Conservation (phyloP, 176 grass and related monocot genomes). For the Cenchrus purpureus region DNA sequence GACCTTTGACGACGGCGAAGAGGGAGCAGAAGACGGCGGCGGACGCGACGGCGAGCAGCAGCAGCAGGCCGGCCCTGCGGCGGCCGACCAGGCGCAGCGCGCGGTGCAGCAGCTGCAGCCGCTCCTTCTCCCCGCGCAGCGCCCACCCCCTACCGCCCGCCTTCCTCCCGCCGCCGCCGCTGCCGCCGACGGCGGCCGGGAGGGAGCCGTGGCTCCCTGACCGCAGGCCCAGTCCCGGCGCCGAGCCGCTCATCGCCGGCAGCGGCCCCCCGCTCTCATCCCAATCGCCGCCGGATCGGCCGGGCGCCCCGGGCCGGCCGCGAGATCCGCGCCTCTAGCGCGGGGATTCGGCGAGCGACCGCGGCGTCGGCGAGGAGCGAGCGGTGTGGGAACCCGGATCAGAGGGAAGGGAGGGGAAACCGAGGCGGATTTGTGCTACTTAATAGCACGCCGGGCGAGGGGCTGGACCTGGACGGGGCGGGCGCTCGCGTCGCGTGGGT, state of each 20-base stretch:
- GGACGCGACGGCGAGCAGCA: conserved; percentile 70
- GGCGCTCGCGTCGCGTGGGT: no score
- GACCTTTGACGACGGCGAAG: conserved; percentile 78
- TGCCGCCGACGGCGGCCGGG: neutral
- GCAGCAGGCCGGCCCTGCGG: conserved; percentile 73
- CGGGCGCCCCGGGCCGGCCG: neutral
- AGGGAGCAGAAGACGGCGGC: conserved; percentile 71
- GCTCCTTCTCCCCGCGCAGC: conserved; percentile 66
- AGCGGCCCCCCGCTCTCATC: conserved; percentile 36
- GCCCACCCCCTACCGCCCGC: conserved; percentile 22
- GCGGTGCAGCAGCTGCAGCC: conserved; percentile 63
- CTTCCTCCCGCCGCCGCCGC: conserved; percentile 13
- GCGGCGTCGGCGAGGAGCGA: neutral
- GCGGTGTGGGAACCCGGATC: neutral
- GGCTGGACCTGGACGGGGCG: rapidly evolving
- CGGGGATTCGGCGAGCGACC: neutral
- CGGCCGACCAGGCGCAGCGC: conserved; percentile 72
- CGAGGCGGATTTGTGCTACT: neutral
- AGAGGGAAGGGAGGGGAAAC: neutral
- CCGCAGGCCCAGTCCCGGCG: conserved; percentile 73
- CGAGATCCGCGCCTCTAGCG: conserved; percentile 31
- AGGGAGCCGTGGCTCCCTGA: conserved; percentile 73
- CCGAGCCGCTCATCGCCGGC: conserved; percentile 52
- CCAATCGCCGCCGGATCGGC: conserved; percentile 36
- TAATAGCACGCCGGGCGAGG: neutral